A percentile compares a stretch with the other conserved stretches of the same genome.
phyloP scores from a whole-genome alignment of 2,329 filamentous ascomycete genomes.

The Westerdykella sp. region DNA sequence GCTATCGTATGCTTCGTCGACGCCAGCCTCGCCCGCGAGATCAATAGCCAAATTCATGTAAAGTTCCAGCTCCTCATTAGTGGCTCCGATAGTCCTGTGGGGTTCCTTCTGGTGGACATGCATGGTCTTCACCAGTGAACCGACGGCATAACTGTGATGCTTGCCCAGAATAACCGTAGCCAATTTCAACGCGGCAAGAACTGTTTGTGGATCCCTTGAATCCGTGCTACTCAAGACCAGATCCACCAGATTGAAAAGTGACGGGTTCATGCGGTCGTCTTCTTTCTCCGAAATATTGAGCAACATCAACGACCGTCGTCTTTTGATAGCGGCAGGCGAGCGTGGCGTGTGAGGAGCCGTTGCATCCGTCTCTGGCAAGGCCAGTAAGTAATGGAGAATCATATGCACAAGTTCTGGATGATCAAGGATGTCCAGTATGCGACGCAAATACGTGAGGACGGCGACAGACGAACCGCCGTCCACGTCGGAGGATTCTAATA shows the following conservation, averaged over 20 bases:
- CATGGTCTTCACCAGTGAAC: slow-evolving; percentile 66
- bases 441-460: slow-evolving; percentile 85
- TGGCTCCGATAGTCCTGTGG: slow-evolving; percentile 63
- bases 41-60: slow-evolving; percentile 62
- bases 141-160: slow-evolving; percentile 80
- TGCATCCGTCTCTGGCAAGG: slow-evolving; percentile 56
- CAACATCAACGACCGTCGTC: slow-evolving; percentile 83
- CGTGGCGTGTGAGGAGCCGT: slow-evolving; percentile 31
- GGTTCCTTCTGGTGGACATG: slow-evolving; percentile 49
- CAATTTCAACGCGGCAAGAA: slow-evolving; percentile 81
- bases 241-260: slow-evolving; percentile 89
- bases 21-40: slow-evolving; percentile 62
- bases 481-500: slow-evolving; percentile 93
- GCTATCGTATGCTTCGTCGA: slow-evolving; percentile 66
- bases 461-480: slow-evolving; percentile 95
- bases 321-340: slow-evolving; percentile 61
- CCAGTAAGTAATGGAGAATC: slow-evolving; percentile 86
- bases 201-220: slow-evolving; percentile 81
- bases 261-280: slow-evolving; percentile 69
- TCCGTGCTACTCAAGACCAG: slow-evolving; percentile 78
- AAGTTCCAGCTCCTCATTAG: slow-evolving; percentile 68
- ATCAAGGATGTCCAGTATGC: slow-evolving; percentile 84
- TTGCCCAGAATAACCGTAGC: slow-evolving; percentile 79
- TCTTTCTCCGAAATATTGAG: slow-evolving; percentile 72
- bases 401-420: slow-evolving; percentile 92